Evolutionary conservation across 441 rosid genomes (phyloP), one percentile per base, ranked within the genome.

Genomic region (Gossypium lobatum): DNA sequence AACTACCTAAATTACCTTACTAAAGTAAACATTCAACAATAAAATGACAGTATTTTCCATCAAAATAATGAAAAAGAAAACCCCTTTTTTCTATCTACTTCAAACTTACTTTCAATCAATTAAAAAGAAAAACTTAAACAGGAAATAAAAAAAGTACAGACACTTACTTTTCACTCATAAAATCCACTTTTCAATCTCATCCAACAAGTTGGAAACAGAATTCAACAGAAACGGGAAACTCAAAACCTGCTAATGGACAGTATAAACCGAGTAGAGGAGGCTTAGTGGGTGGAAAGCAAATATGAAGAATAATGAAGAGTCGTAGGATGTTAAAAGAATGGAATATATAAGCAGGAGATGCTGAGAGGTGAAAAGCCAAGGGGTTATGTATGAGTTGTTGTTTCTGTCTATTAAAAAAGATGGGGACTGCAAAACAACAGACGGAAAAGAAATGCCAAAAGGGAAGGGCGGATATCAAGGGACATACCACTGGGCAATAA

Each of bases 401-500:
- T 0, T 11, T 50, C 16, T 62, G 54, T 64, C 74, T 34, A 63
- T 4, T 3, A 57, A 9, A 10, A 18, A 9, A 9, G 20, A 17
- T 7, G 11, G 3, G 73, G 81, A 79, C 75, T 50, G 54, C 71
- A 37, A 54, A 55, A 54, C 17, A 46, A 60, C 31, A 53, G 8
- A 45, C 66, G 64, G 53, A 54, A 46, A 13, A 52, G 75, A 75
- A 70, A 28, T 20, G 52, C 55, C 6, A 54, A 76, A 72, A 68
- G 6, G 42, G 31, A 63, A 64, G 61, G 79, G 48, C 17, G 70
- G 37, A 54, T 71, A 75, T n/a, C 72, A 76, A 80, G 76, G 73
- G 64, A 34, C 46, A 50, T 72, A 31, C 73, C 84, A 81, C 53
- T 21, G 34, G 87, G 85, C 80, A 69, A 60, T 79, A 75, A 61